Conservation (phyloP, 768 basidiomycete genomes). For the Thelephora ganbajun region DNA sequence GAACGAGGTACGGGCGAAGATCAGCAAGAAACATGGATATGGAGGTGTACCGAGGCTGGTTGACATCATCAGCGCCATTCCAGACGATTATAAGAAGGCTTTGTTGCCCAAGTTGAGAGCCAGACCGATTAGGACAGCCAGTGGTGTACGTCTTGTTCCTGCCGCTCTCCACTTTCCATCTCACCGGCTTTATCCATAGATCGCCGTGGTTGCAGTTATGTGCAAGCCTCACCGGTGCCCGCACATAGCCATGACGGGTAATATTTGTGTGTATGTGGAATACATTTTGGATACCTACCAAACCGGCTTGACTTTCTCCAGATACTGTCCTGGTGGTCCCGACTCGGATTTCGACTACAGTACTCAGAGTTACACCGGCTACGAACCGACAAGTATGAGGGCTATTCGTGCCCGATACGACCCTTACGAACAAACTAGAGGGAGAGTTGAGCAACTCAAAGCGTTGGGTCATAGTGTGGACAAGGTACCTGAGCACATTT, state of each 20-base stretch:
- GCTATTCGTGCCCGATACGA: conserved; percentile 95
- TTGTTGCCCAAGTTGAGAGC: conserved; percentile 83
- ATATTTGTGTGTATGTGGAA: conserved; percentile 83
- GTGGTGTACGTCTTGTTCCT: conserved; percentile 53
- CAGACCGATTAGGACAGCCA: conserved; percentile 90
- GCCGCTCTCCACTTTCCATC: not conserved
- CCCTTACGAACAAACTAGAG: conserved; percentile 93
- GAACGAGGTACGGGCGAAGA: conserved; percentile 73
- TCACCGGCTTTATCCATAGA: conserved; percentile 29
- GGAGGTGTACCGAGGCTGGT: conserved; percentile 86
- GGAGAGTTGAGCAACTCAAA: conserved; percentile 90
- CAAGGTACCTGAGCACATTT: conserved; percentile 43
- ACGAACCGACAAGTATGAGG: conserved; percentile 97
- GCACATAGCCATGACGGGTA: conserved; percentile 99
- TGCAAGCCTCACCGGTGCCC: conserved; percentile 99
- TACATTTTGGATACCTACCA: not conserved
- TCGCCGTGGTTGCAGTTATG: conserved; percentile 99
- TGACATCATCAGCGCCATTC: conserved; percentile 96
- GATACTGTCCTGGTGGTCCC: conserved; percentile 96
- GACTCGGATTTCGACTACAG: conserved; percentile 99
- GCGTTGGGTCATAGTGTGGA: conserved; percentile 94
- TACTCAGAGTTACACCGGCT: conserved; percentile 91
- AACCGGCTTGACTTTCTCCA: conserved; percentile 16
- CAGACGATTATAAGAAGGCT: conserved; percentile 91
- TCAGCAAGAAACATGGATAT: conserved; percentile 83